Conservation (phyloP, 208 protist genomes). For the Angomonas ambiguus region DNA sequence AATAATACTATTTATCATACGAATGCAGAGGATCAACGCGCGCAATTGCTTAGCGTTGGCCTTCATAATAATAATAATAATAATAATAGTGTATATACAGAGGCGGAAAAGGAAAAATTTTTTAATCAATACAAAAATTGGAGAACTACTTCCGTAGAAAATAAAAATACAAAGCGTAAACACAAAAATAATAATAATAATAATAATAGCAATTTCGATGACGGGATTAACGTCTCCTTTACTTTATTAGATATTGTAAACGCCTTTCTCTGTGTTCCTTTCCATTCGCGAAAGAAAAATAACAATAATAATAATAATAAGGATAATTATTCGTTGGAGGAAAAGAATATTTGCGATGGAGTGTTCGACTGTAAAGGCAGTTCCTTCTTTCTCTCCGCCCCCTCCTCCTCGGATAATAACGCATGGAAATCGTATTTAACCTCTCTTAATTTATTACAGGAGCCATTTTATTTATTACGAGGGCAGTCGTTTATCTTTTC, state of each 20-base stretch:
- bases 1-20: no score
- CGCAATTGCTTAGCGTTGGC: background rate
- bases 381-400: background rate
- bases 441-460: background rate
- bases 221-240: background rate
- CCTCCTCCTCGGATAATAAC: background rate
- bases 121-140: background rate
- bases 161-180: background rate
- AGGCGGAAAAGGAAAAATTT: background rate
- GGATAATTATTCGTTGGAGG: background rate
- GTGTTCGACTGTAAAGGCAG: background rate
- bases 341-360: background rate
- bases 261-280: background rate
- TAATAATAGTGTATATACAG: constrained; percentile 2
- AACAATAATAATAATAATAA: constrained; percentile 8
- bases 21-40: background rate
- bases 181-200: constrained; percentile 6
- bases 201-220: background rate
- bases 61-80: constrained; percentile 8
- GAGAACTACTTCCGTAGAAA: no score
- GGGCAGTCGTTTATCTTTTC: background rate
- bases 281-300: constrained; percentile 2
- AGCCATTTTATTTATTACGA: constrained; percentile 8
- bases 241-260: constrained; percentile 1
- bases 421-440: constrained; percentile 1